phyloP scores from a whole-genome alignment of 352 stramenopile species.

The Globisporangium okanoganense region DNA sequence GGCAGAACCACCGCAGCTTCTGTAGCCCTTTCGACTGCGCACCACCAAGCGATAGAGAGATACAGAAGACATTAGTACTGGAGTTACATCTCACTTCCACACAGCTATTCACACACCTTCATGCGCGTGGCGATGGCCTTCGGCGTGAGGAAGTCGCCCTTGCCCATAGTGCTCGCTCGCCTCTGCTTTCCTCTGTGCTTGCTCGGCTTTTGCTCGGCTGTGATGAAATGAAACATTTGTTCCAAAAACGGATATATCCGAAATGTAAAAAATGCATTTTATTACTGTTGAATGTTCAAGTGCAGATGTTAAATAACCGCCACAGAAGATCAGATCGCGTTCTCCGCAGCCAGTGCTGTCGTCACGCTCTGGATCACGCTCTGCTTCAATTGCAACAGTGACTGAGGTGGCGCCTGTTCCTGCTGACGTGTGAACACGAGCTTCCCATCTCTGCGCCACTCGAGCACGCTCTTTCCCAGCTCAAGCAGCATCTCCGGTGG shows the following conservation, averaged over 20 bases:
- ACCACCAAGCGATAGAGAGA: background rate
- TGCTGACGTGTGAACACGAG: constrained; percentile 19
- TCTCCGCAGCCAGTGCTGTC: background rate
- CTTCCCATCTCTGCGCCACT: constrained; percentile 24
- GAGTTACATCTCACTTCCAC: background rate
- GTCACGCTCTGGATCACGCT: constrained; percentile 13
- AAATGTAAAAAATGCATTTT: background rate
- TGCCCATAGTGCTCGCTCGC: constrained; percentile 57
- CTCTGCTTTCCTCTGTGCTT: too few relatives aligned
- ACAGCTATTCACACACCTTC: constrained; percentile 40
- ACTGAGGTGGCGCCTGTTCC: constrained; percentile 5
- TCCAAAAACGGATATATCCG: background rate
- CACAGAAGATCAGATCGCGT: background rate
- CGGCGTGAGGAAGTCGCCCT: constrained; percentile 82
- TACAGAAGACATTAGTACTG: background rate
- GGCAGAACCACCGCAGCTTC: constrained; percentile 98
- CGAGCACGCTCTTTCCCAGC: constrained; percentile 28
- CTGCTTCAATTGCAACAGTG: constrained; percentile 28
- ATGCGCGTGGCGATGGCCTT: constrained; percentile 87
- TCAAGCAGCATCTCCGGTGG: constrained; percentile 59
- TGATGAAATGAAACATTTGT: too few relatives aligned
- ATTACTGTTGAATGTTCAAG: background rate
- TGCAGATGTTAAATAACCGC: constrained; percentile 8
- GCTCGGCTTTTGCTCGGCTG: too few relatives aligned
- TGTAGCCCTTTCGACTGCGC: constrained; percentile 93